Conservation (phyloP, 2,329 filamentous ascomycete genomes). For the Cladosporium sp. region DNA sequence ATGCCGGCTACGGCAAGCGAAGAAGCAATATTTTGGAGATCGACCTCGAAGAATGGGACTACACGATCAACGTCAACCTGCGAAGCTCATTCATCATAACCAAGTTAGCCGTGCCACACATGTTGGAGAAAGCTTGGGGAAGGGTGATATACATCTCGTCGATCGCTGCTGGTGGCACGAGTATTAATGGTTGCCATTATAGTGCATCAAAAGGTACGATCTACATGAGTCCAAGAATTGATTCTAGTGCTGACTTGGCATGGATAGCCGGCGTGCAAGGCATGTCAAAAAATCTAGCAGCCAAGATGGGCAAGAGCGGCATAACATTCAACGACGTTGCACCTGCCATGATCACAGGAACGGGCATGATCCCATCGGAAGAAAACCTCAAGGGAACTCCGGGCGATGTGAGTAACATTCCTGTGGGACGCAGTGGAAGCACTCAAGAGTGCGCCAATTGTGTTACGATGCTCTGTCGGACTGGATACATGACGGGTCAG, state of each 20-base stretch:
- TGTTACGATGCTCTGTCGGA: constrained; percentile 57
- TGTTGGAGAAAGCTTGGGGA: constrained; percentile 59
- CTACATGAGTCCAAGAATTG: constrained; percentile 12
- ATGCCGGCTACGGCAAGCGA: constrained; percentile 63
- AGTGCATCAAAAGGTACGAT: constrained; percentile 21
- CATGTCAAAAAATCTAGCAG: constrained; percentile 61
- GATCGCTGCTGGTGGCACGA: constrained; percentile 60
- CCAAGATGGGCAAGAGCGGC: constrained; percentile 56
- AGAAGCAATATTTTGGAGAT: constrained; percentile 52
- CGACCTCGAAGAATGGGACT: constrained; percentile 60
- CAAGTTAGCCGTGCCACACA: constrained; percentile 58
- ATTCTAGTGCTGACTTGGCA: background rate
- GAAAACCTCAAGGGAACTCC: constrained; percentile 41
- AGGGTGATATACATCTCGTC: constrained; percentile 62
- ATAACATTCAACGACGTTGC: constrained; percentile 68
- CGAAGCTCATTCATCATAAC: constrained; percentile 60
- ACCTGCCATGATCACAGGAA: constrained; percentile 61
- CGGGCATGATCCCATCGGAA: constrained; percentile 56
- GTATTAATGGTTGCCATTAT: constrained; percentile 49
- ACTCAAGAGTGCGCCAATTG: constrained; percentile 59
- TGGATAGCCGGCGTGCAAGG: constrained; percentile 49
- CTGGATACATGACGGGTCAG: constrained; percentile 48
- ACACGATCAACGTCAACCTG: constrained; percentile 60
- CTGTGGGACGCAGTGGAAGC: constrained; percentile 54
- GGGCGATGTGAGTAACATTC: constrained; percentile 57